Evolutionary conservation across 306 rosid genomes (phyloP).

Genomic region (Quercus berberidifolia): DNA sequence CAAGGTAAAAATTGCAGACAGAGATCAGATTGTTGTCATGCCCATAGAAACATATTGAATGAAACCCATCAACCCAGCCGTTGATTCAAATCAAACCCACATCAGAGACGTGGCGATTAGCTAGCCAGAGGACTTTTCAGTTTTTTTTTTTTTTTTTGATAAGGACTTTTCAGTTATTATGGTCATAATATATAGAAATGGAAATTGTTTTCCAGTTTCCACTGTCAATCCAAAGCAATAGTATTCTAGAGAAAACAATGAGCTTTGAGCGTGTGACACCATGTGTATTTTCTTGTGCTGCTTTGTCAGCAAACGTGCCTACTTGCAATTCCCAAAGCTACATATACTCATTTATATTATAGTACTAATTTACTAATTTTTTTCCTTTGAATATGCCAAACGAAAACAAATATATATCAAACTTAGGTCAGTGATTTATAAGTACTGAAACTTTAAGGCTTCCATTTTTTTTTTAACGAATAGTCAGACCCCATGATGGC

Average conservation of each 20-base stretch:
- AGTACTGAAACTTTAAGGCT: slow-evolving; percentile 1
- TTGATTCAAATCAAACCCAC: not conserved
- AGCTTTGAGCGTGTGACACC: slow-evolving; percentile 1
- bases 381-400: not conserved
- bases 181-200: too few species aligned
- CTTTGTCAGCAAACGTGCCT: slow-evolving; percentile 23
- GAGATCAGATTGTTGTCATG: too few species aligned
- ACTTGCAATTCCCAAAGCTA: slow-evolving; percentile 14
- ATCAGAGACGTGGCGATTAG: not conserved
- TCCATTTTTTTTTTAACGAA: not conserved
- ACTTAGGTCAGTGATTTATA: not conserved
- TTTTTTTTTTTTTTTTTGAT: too few species aligned
- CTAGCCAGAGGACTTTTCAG: too few species aligned
- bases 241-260: not conserved
- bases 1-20: too few species aligned
- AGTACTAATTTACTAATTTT: not conserved
- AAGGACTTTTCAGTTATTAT: too few species aligned
- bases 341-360: not conserved
- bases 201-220: too few species aligned
- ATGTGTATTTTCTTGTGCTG: slow-evolving; percentile 16
- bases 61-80: not conserved
- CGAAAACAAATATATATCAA: not conserved
- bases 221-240: not conserved
- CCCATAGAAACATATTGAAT: not conserved
- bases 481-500: slow-evolving; percentile 25